A percentile compares a stretch with the other conserved stretches of the same genome.
These are phyloP conservation scores for Trichoderma lentiforme DNA, from an alignment of 2,329 filamentous ascomycete genomes.

Conservation along the genomic window DNA sequence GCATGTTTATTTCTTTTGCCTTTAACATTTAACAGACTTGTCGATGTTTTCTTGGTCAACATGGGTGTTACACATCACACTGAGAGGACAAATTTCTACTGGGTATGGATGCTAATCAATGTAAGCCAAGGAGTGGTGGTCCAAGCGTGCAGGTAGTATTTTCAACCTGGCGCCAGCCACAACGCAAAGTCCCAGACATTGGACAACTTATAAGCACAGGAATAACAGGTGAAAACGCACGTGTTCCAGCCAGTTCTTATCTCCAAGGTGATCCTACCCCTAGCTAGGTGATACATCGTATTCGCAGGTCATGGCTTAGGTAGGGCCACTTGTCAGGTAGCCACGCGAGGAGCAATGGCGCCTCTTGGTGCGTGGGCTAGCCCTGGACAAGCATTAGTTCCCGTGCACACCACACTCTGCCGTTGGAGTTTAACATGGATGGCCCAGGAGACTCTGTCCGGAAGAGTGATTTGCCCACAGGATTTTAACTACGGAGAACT, in stretches of 20 bases:
- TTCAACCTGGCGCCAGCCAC: background rate
- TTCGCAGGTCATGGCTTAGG: background rate
- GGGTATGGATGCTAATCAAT: background rate
- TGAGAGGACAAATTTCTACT: background rate
- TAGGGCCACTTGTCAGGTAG: background rate
- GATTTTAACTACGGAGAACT: background rate
- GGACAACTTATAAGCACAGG: background rate
- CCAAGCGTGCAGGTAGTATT: background rate
- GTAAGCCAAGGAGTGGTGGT: background rate
- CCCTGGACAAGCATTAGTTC: slow-evolving; percentile 14
- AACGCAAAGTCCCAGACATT: background rate
- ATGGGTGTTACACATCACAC: background rate
- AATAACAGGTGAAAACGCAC: background rate
- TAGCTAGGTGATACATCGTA: slow-evolving; percentile 4
- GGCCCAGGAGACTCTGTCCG: background rate
- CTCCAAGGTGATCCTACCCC: background rate
- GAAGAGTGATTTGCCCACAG: background rate
- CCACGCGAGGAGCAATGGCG: background rate
- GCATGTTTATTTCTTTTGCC: background rate
- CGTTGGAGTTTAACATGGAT: background rate
- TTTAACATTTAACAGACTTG: background rate
- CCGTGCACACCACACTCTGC: slow-evolving; percentile 15
- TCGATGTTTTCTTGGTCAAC: background rate
- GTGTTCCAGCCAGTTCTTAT: background rate
- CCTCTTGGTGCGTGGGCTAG: background rate